Percentiles rank a stretch among this genome's conserved stretches.
Evolutionary conservation across 352 stramenopile genomes (phyloP).

Genomic region (Phytophthora hibernalis): DNA sequence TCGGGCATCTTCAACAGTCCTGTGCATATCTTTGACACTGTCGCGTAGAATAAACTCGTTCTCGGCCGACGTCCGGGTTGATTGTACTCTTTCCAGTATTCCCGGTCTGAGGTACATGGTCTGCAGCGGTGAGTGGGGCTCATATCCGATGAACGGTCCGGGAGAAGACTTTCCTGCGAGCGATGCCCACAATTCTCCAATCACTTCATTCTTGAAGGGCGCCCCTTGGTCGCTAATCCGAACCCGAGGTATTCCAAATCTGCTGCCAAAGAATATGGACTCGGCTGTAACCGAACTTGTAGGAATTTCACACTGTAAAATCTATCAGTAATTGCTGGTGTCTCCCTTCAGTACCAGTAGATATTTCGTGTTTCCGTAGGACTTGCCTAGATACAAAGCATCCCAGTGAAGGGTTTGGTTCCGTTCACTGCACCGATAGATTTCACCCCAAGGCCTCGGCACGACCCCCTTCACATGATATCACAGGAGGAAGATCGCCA

Average conservation of each 20-base stretch:
- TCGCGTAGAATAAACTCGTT: slow-evolving; percentile 9
- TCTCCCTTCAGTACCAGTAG: slow-evolving; percentile 18
- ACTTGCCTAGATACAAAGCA: slow-evolving; percentile 38
- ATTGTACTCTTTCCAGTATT: background rate
- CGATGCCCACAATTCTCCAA: too few relatives aligned
- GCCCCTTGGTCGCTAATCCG: slow-evolving; percentile 45
- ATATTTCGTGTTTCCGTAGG: slow-evolving; percentile 15
- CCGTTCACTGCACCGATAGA: slow-evolving; percentile 4
- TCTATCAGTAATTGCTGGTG: slow-evolving; percentile 36
- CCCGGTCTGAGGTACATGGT: slow-evolving; percentile 4
- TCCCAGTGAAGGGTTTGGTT: slow-evolving; percentile 40
- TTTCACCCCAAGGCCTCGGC: slow-evolving; percentile 13
- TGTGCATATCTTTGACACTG: slow-evolving; percentile 24
- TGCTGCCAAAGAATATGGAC: slow-evolving; percentile 33
- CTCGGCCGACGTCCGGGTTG: slow-evolving; percentile 5
- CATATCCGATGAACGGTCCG: slow-evolving; percentile 24
- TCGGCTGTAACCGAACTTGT: slow-evolving; percentile 27
- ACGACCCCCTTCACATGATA: slow-evolving; percentile 23
- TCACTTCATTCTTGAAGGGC: too few relatives aligned
- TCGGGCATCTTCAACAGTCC: slow-evolving; percentile 6
- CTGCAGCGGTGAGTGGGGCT: slow-evolving; percentile 6
- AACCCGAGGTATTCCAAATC: slow-evolving; percentile 32
- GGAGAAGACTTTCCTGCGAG: slow-evolving; percentile 33
- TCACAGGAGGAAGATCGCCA: slow-evolving; percentile 16
- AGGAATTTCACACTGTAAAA: slow-evolving; percentile 33